phyloP scores from a whole-genome alignment of 495 filamentous ascomycete genomes.

The Chaetomium fimeti region DNA sequence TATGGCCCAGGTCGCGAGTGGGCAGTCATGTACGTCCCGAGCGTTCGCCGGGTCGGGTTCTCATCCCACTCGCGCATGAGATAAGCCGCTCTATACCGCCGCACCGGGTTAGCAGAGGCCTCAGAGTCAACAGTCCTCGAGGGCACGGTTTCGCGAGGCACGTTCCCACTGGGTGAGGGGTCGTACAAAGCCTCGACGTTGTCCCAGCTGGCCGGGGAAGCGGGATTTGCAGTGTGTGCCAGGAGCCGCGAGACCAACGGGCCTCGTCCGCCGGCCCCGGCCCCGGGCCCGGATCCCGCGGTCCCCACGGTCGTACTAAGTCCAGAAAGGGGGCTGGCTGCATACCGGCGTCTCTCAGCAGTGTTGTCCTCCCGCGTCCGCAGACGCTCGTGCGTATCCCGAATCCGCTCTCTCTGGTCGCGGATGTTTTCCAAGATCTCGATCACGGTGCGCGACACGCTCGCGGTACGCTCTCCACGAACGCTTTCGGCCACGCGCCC shows the following conservation, averaged over 20 bases:
- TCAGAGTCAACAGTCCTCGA: conserved; percentile 1
- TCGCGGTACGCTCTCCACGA: conserved; percentile 30
- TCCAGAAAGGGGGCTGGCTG: conserved; percentile 23
- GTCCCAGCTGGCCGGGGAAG: conserved; percentile 21
- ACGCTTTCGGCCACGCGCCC: not conserved
- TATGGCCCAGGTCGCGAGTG: conserved; percentile 37
- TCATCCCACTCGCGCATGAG: conserved; percentile 38
- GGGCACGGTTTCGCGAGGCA: not conserved
- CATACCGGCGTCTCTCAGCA: conserved; percentile 29
- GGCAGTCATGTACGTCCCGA: conserved; percentile 22
- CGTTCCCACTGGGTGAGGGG: conserved; percentile 13
- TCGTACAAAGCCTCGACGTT: conserved; percentile 33
- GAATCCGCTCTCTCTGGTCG: conserved; percentile 29
- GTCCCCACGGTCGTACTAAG: not conserved
- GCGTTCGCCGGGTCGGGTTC: conserved; percentile 23
- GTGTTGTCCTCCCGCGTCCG: conserved; percentile 20
- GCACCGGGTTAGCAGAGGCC: conserved; percentile 19
- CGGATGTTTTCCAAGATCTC: conserved; percentile 32
- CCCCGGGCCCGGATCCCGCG: conserved; percentile 10
- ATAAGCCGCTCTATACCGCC: conserved; percentile 27
- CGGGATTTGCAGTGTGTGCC: conserved; percentile 16
- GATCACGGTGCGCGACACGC: conserved; percentile 28
- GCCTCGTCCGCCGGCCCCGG: conserved; percentile 14
- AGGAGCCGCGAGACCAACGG: conserved; percentile 24
- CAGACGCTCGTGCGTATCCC: conserved; percentile 27